Percentiles rank a stretch among this genome's conserved stretches.
These are phyloP conservation scores for Parascedosporium putredinis DNA, from an alignment of 2,329 filamentous ascomycete species.

Conservation along the genomic window DNA sequence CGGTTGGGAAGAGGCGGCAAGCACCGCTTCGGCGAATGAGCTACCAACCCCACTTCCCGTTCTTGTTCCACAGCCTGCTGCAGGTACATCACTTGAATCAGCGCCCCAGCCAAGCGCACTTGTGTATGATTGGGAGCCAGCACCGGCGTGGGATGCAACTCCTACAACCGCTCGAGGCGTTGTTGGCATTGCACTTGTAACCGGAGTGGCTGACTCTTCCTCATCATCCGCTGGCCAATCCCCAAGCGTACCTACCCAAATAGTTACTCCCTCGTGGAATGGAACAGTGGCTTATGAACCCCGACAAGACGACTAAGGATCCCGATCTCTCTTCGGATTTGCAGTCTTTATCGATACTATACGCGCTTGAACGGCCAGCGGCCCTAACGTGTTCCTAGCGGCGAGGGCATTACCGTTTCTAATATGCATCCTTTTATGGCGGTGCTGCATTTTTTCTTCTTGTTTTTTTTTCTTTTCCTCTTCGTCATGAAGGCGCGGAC, in stretches of 20 bases:
- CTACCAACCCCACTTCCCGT: not conserved
- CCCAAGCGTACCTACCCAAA: not conserved
- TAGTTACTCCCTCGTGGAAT: not conserved
- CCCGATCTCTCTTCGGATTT: not conserved
- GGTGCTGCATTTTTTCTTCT: too few species aligned
- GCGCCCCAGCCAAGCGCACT: not conserved
- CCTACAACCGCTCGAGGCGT: not conserved
- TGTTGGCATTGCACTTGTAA: constrained; percentile 1
- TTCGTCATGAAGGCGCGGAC: constrained; percentile 17
- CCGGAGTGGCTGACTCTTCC: not conserved
- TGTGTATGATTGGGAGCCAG: not conserved
- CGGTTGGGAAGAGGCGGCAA: not conserved
- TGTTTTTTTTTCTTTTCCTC: not conserved
- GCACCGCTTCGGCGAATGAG: not conserved
- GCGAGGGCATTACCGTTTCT: too few species aligned
- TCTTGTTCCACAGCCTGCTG: not conserved
- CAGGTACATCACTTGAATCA: too few species aligned
- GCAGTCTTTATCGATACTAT: too few species aligned
- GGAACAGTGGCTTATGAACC: not conserved
- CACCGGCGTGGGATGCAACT: not conserved
- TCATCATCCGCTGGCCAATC: too few species aligned
- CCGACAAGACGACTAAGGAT: not conserved
- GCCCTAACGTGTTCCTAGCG: too few species aligned
- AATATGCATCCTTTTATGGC: too few species aligned
- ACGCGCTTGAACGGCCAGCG: too few species aligned